Evolutionary conservation across 2,329 filamentous ascomycete genomes (phyloP), one percentile per base, ranked within the genome.

Genomic region (Trichoderma simmonsii): DNA sequence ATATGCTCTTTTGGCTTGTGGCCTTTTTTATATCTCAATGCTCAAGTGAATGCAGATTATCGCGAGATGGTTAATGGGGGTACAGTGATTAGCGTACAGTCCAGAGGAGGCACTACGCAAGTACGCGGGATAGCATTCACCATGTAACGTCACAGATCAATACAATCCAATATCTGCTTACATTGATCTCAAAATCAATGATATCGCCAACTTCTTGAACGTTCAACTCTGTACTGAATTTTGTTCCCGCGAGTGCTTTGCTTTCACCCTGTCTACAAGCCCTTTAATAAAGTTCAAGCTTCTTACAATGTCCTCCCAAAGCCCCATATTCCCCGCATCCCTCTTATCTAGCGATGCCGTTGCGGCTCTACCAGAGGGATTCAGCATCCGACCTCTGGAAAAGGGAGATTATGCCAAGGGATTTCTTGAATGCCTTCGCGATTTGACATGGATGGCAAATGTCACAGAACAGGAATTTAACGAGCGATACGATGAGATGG

Each of bases 371-470:
- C 92, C 93, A 30, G 82, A 88, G 74, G 88, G 88, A 76, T 95
- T 94, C 85, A 87, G 83, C 2, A 88, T 94, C 78, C 91, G 93
- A 18, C 90, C 93, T 0, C 83, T 95, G 34, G 85, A 89, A 76
- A 88, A 88, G 76, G 84, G 82, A 71, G 93, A 96, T 81, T 94
- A 91, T 81, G 82, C 83, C 59, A 86, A 86, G 60, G 92, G 92
- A 71, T 94, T 94, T 80, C 86, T 95, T 64, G 91, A 93, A 76
- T 92, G 93, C 21, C 85, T 96, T 73, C 85, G 89, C 32, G 92
- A 94, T 18, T 85, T 96, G 71, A 95, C 93, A 1, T 92, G 90
- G 67, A 92, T 95, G 48, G 93, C 92, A 62, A 90, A 94, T 57
- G 87, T 93, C 71, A 86, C 86, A 8, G 86, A 91, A 77, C 84